phyloP scores from a whole-genome alignment of 331 rosid species.

The Pyrus hybrid region DNA sequence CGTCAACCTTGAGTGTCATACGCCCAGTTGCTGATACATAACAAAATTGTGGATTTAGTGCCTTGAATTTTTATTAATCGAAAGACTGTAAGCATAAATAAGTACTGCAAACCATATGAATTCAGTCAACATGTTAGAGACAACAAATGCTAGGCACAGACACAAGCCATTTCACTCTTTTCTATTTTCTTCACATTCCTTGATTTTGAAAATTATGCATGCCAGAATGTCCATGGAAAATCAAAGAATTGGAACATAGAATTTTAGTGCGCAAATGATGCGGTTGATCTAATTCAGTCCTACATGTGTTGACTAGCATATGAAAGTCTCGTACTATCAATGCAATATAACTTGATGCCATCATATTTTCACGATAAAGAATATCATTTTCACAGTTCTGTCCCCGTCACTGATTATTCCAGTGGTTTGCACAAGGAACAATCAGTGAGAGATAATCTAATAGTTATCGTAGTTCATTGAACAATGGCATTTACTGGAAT shows the following conservation, averaged over 20 bases:
- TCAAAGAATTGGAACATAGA: not conserved
- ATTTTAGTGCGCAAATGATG: not conserved
- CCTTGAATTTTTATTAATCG: not conserved
- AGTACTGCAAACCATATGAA: not conserved
- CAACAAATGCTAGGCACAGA: not conserved
- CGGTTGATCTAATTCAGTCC: not conserved
- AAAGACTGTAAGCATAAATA: not conserved
- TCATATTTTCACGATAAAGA: no score
- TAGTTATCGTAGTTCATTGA: not conserved
- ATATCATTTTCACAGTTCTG: no score
- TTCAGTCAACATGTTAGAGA: not conserved
- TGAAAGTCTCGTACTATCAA: no score
- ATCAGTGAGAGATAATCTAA: not conserved
- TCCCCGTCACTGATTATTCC: no score
- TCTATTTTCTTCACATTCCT: not conserved
- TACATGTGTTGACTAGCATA: not conserved
- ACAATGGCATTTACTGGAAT: not conserved
- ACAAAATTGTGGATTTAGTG: conserved; percentile 4
- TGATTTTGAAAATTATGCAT: not conserved
- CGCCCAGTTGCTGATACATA: conserved; percentile 68
- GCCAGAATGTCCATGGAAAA: not conserved
- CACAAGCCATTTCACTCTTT: not conserved
- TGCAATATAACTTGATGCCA: no score
- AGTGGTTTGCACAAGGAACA: not conserved
- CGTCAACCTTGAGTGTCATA: conserved; percentile 76